Base-by-base conservation (phyloP, 768 basidiomycete genomes). In the Trametes cingulata region DNA sequence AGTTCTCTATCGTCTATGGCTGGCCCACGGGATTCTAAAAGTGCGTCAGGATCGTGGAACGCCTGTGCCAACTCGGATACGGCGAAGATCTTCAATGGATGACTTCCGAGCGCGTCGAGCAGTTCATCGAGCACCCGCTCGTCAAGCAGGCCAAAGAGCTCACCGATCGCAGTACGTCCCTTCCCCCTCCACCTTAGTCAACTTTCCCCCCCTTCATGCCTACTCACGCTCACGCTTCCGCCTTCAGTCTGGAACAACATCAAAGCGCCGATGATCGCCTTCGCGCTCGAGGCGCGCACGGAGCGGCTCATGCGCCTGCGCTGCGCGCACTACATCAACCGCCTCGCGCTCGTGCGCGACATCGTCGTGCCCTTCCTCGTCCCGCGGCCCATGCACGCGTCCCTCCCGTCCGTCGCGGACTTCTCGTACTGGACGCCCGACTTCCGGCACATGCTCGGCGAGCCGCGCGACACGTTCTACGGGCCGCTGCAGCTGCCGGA, bases 91-190 rank as follows among this genome's bases (percentile, higher is more conserved):
- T 61, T 12, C 42, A 55, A 27, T 48, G 42, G 39, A 55, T 61
- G 60, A 41, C 52, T 1, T 27, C 43, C 33, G 53, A 41, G 12
- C 46, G 45, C 17, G 36, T 42, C 36, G 53, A 45, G 6, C 24
- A 49, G 33, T 61, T 61, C 40, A 24, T 49, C n/a, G 60, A 61
- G 22, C 52, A 61, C 29, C 53, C 60, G 6, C 35, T 56, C 0
- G 60, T 61, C 39, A 55, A 45, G 47, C 60, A 61, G 35, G 48
- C 60, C 53, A 61, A 61, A 22, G 60, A 61, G 20, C 52, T 61
- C 24, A 61, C 60, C 29, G 60, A 55, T 19, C 60, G 60, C 22
- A 61, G 60, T 61, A 45, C 14, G 60, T 55, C 13, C 39, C 29
- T 19, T 35, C n/a, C n/a, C n/a, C n/a, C n/a, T n/a, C n/a, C n/a